Conservation (phyloP, 2,329 filamentous ascomycete genomes). For the Fusarium sp. region DNA sequence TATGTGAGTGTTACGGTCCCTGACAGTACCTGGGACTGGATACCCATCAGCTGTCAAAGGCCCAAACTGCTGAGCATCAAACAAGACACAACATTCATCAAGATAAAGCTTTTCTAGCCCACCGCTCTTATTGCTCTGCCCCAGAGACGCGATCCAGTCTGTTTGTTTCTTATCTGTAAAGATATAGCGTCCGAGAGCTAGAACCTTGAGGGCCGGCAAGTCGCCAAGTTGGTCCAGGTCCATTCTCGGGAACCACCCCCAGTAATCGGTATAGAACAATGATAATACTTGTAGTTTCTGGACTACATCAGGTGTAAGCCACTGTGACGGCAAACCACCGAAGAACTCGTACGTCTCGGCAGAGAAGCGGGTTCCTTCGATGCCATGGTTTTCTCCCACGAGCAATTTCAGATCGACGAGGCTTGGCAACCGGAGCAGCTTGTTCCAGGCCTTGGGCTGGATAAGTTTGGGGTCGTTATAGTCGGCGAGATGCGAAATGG, state of each 20-base stretch:
- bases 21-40: too few relatives aligned
- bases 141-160: slow-evolving; percentile 53
- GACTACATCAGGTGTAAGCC: slow-evolving; percentile 19
- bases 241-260: slow-evolving; percentile 49
- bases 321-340: slow-evolving; percentile 11
- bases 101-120: slow-evolving; percentile 51
- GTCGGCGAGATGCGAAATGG: neutral
- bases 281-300: slow-evolving; percentile 46
- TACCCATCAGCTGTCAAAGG: too few relatives aligned
- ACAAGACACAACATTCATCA: slow-evolving; percentile 51
- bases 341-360: slow-evolving; percentile 7
- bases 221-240: slow-evolving; percentile 39
- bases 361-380: rapidly evolving
- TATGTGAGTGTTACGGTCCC: too few relatives aligned
- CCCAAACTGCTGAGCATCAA: rapidly evolving
- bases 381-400: rapidly evolving
- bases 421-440: neutral
- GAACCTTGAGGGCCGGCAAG: slow-evolving; percentile 49
- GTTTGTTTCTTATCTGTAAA: slow-evolving; percentile 55
- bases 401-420: neutral
- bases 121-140: rapidly evolving
- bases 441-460: neutral
- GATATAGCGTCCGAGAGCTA: slow-evolving; percentile 51
- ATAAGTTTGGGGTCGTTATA: neutral
- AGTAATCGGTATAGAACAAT: slow-evolving; percentile 47